Percentiles rank a stretch among this genome's conserved stretches.
These are phyloP conservation scores for Cyclotella distinguenda DNA, from an alignment of 108 stramenopile species.

Conservation along the genomic window DNA sequence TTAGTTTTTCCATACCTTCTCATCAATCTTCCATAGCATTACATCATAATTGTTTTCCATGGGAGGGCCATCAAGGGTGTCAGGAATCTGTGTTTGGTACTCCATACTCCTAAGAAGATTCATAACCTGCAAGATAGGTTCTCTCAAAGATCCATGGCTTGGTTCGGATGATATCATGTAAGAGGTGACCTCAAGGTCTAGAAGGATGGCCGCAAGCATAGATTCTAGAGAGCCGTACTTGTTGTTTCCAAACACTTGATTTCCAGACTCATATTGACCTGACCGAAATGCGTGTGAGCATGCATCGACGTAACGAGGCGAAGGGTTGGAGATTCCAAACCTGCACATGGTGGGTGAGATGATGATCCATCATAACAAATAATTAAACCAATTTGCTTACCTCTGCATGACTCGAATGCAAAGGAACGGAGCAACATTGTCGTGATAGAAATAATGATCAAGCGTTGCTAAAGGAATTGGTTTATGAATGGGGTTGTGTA, in stretches of 20 bases:
- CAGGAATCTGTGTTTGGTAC: constrained; percentile 38
- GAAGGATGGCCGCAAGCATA: constrained; percentile 52
- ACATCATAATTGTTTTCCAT: constrained; percentile 20
- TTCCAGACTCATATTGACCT: constrained; percentile 47
- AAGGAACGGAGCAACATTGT: constrained; percentile 68
- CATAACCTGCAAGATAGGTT: constrained; percentile 61
- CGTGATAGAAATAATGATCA: constrained; percentile 64
- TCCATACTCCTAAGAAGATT: constrained; percentile 59
- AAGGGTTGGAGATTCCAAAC: constrained; percentile 57
- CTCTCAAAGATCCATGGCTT: constrained; percentile 54
- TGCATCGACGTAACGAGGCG: constrained; percentile 54
- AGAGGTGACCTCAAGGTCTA: constrained; percentile 58
- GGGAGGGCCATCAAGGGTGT: constrained; percentile 16
- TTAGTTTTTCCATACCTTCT: constrained; percentile 40
- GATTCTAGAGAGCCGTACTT: constrained; percentile 64
- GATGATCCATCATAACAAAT: no score
- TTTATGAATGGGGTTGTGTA: no score
- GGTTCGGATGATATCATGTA: constrained; percentile 56
- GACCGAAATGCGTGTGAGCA: constrained; percentile 56
- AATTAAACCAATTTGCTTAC: constrained; percentile 21
- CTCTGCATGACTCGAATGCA: constrained; percentile 58
- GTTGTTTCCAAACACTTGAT: constrained; percentile 43
- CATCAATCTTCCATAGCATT: constrained; percentile 35
- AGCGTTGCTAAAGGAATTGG: no score
- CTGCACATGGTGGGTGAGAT: neutral